Conservation (phyloP, 805 yeast species). For the Wickerhamiella parazyma region DNA sequence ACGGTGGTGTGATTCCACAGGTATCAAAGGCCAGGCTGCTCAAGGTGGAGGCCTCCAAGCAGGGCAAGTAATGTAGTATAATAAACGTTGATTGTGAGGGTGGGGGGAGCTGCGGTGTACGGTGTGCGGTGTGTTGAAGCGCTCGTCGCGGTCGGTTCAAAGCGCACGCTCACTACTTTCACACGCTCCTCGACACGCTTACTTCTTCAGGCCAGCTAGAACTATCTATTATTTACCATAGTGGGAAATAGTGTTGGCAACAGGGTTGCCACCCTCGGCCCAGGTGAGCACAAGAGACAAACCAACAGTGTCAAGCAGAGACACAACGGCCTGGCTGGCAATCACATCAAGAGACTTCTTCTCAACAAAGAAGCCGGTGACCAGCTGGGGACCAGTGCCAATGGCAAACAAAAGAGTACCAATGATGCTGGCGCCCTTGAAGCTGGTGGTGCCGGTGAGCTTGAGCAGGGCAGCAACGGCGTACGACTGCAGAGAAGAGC, state of each 20-base stretch:
- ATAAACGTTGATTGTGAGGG: neutral
- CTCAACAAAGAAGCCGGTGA: constrained; percentile 25
- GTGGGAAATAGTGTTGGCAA: constrained; percentile 3
- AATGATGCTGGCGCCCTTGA: constrained; percentile 29
- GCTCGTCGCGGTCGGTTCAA: no score
- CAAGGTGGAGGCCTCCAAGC: constrained; percentile 30
- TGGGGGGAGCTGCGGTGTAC: neutral
- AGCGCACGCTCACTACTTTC: no score
- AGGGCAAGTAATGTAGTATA: constrained; percentile 26
- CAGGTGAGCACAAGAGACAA: constrained; percentile 28
- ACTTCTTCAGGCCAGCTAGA: no score
- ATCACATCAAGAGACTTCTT: constrained; percentile 26
- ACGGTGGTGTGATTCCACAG: constrained; percentile 98
- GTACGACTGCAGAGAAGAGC: constrained; percentile 30
- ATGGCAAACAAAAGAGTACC: constrained; percentile 29
- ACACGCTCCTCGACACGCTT: no score
- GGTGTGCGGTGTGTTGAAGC: no score
- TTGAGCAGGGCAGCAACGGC: constrained; percentile 30
- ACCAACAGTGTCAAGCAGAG: constrained; percentile 31
- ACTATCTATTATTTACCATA: constrained; percentile 2
- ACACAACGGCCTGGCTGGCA: constrained; percentile 22
- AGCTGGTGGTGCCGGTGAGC: constrained; percentile 27
- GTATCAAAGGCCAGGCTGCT: constrained; percentile 87
- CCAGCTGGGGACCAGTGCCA: constrained; percentile 26
- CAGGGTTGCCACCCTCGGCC: constrained; percentile 16